Evolutionary conservation across 441 rosid genomes (phyloP).

Genomic region (Arabidopsis lyrata): DNA sequence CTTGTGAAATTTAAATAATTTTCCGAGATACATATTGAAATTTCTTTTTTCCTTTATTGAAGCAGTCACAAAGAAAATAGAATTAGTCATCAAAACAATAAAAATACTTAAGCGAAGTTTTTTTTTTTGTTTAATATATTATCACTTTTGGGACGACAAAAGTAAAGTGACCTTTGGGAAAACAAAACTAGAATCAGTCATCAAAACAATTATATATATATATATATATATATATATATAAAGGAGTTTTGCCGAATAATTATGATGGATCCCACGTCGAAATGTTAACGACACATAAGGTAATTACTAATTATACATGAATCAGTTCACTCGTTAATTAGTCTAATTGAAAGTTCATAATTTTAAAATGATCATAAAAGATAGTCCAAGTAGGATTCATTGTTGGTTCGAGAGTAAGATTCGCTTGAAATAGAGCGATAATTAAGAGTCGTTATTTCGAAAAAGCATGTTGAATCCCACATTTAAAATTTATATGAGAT

Average conservation of each 20-base stretch:
- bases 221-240: too few relatives aligned
- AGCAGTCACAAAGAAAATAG: not conserved
- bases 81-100: not conserved
- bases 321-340: too few relatives aligned
- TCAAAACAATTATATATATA: not conserved
- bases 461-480: too few relatives aligned
- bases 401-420: too few relatives aligned
- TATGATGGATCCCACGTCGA: not conserved
- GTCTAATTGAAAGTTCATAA: too few relatives aligned
- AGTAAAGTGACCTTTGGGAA: not conserved
- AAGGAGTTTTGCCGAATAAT: not conserved
- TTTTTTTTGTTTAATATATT: not conserved
- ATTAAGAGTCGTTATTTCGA: too few relatives aligned
- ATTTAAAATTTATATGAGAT: too few relatives aligned
- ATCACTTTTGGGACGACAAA: not conserved
- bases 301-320: too few relatives aligned
- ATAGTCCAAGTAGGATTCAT: too few relatives aligned
- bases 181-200: not conserved
- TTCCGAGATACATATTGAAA: not conserved
- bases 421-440: too few relatives aligned
- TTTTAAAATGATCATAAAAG: too few relatives aligned
- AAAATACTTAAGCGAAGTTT: not conserved
- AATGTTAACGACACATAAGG: not conserved
- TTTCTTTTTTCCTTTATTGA: not conserved
- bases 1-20: not conserved